Evolutionary conservation across 768 basidiomycete genomes (phyloP).

Genomic region (Lactarius hengduanensis): DNA sequence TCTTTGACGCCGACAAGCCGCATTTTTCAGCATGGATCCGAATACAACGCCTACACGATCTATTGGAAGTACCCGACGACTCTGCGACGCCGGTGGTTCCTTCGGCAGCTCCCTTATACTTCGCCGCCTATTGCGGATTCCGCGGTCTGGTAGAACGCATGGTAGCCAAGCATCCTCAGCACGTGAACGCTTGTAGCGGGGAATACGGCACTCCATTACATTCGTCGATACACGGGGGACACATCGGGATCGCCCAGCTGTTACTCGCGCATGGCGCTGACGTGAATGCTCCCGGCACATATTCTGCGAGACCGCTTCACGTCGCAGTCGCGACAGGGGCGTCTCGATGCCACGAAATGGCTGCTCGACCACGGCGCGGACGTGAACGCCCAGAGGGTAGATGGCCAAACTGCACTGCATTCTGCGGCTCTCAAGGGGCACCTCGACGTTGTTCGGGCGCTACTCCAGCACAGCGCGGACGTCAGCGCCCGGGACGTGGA

Average conservation of each 20-base stretch:
- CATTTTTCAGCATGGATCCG: background rate
- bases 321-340: background rate
- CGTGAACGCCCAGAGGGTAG: background rate
- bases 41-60: background rate
- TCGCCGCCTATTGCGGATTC: background rate
- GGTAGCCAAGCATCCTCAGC: background rate
- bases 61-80: background rate
- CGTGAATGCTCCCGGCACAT: background rate
- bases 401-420: background rate
- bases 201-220: background rate
- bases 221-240: background rate
- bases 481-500: background rate
- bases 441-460: background rate
- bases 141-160: background rate
- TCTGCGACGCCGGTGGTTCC: background rate
- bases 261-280: background rate
- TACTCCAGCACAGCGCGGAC: background rate
- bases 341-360: background rate
- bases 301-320: background rate
- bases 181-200: background rate
- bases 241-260: background rate
- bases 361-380: conserved; percentile 2
- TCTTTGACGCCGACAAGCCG: background rate
- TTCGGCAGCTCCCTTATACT: background rate
- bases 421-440: background rate